These are phyloP conservation scores for Stevia rebaudiana DNA, from an alignment of 140 eudicot species.

Conservation along the genomic window DNA sequence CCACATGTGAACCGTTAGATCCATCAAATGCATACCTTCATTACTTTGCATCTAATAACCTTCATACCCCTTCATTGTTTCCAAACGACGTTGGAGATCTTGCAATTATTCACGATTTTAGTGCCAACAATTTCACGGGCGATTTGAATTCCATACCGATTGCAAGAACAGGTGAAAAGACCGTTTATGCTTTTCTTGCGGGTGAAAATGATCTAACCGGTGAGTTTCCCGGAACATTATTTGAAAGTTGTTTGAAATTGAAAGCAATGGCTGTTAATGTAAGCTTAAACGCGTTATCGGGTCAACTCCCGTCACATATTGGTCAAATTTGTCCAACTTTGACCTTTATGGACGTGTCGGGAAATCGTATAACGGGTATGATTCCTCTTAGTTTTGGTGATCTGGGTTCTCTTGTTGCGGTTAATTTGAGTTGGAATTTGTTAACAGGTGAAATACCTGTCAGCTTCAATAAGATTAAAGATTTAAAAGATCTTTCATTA, in stretches of 20 bases:
- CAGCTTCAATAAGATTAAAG: slow-evolving; percentile 38
- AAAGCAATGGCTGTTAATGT: slow-evolving; percentile 48
- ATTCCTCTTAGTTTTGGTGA: slow-evolving; percentile 44
- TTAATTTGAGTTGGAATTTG: slow-evolving; percentile 50
- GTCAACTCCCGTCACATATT: slow-evolving; percentile 48
- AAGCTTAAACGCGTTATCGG: slow-evolving; percentile 43
- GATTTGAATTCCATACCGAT: slow-evolving; percentile 36
- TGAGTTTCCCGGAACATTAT: slow-evolving; percentile 40
- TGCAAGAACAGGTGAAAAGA: slow-evolving; percentile 26
- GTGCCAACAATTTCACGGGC: slow-evolving; percentile 57
- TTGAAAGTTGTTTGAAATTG: slow-evolving; percentile 48
- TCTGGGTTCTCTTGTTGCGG: slow-evolving; percentile 38
- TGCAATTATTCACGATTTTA: slow-evolving; percentile 50
- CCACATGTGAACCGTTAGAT: slow-evolving; percentile 40
- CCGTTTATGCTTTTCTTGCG: slow-evolving; percentile 56
- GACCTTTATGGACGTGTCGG: slow-evolving; percentile 43
- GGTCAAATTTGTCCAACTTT: slow-evolving; percentile 45
- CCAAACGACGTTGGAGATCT: slow-evolving; percentile 28
- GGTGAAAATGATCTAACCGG: slow-evolving; percentile 51
- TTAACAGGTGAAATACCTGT: slow-evolving; percentile 49
- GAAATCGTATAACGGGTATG: slow-evolving; percentile 44
- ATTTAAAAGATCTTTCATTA: slow-evolving; percentile 44
- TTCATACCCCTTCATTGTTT: no score
- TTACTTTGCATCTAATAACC: no score
- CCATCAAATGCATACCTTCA: slow-evolving; percentile 32